Evolutionary conservation across 345 rosid species (phyloP).

Genomic region (Adansonia digitata): DNA sequence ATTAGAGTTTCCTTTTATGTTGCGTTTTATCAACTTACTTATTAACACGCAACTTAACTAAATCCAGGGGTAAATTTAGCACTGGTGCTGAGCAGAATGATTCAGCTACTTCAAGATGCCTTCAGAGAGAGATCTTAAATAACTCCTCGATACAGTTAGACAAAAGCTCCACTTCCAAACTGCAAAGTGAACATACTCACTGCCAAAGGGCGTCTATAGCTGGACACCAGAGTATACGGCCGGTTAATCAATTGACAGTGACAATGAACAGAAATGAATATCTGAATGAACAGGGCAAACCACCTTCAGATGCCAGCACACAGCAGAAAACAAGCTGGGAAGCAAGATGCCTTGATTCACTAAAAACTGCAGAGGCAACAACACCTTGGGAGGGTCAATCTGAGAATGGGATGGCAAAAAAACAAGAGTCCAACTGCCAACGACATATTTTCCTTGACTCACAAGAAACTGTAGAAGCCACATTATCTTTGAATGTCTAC

Average conservation of each 20-base stretch:
- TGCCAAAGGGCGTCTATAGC: neutral
- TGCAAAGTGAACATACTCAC: slow-evolving; percentile 19
- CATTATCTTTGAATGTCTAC: slow-evolving; percentile 18
- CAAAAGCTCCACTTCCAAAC: slow-evolving; percentile 17
- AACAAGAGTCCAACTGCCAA: neutral
- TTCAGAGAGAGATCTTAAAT: neutral
- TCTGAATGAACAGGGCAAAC: neutral
- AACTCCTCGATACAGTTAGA: neutral
- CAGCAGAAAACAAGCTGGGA: neutral
- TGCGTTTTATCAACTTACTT: neutral
- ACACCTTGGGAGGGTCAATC: slow-evolving; percentile 19
- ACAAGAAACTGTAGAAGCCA: slow-evolving; percentile 18
- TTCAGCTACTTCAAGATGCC: slow-evolving; percentile 7
- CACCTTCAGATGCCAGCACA: neutral
- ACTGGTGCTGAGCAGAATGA: slow-evolving; percentile 26
- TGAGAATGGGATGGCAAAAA: slow-evolving; percentile 24
- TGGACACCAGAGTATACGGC: neutral
- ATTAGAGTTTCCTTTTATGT: neutral
- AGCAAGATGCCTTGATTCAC: slow-evolving; percentile 5
- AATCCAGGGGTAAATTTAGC: slow-evolving; percentile 46
- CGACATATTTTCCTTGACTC: slow-evolving; percentile 9
- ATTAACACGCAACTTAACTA: neutral
- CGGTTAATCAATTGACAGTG: neutral
- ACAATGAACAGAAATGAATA: neutral
- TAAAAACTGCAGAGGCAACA: slow-evolving; percentile 14